Evolutionary conservation across 441 rosid species (phyloP).

Genomic region (Brassica hybrid): DNA sequence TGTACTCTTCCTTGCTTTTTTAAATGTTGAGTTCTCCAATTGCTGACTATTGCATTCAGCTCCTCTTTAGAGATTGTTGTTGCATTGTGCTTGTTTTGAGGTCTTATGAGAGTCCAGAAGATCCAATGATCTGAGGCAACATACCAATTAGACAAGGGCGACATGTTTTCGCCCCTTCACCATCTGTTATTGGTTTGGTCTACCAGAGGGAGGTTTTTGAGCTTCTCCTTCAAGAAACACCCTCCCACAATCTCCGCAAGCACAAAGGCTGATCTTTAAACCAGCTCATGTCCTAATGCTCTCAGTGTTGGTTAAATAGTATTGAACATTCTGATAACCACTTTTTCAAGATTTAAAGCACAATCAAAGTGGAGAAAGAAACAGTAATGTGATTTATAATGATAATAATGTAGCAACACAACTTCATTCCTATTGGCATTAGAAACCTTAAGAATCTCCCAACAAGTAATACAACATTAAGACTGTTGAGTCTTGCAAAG

Average conservation of each 20-base stretch:
- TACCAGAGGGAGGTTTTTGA: conserved; percentile 50
- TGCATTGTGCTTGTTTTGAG: conserved; percentile 40
- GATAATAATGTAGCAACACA: conserved; percentile 3
- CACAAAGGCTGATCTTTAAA: conserved; percentile 59
- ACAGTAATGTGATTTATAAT: too few species aligned
- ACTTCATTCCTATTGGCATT: conserved; percentile 3
- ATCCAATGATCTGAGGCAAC: conserved; percentile 72
- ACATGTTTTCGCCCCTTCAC: conserved; percentile 71
- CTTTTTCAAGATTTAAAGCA: too few species aligned
- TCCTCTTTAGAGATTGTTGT: conserved; percentile 49
- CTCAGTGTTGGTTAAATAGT: conserved; percentile 33
- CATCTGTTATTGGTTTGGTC: conserved; percentile 47
- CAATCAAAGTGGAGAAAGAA: too few species aligned
- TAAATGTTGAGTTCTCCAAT: conserved; percentile 15
- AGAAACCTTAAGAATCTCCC: conserved; percentile 3
- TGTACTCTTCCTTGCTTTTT: conserved; percentile 35
- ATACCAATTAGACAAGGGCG: conserved; percentile 86
- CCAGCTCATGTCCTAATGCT: conserved; percentile 51
- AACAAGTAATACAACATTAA: conserved; percentile 14
- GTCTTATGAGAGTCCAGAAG: conserved; percentile 49
- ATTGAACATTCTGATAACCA: too few species aligned
- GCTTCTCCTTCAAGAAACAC: conserved; percentile 51
- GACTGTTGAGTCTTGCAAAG: conserved; percentile 2
- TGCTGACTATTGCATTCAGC: conserved; percentile 33
- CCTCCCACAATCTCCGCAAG: conserved; percentile 57